These are phyloP conservation scores for Podaxis mareebaensis DNA, from an alignment of 768 basidiomycete genomes.

Conservation along the genomic window DNA sequence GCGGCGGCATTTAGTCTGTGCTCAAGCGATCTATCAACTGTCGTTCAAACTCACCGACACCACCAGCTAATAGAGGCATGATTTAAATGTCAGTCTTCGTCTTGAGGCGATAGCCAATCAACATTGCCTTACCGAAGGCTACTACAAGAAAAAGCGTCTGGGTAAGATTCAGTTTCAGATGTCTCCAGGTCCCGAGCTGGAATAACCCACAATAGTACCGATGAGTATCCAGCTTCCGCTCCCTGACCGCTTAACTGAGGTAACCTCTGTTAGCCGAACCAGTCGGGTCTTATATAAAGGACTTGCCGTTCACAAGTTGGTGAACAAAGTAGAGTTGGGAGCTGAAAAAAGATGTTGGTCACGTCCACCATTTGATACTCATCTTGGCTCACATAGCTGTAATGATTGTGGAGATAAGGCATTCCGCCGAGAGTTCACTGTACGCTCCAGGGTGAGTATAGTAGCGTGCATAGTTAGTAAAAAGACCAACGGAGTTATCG, in stretches of 20 bases:
- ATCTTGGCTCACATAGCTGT: conserved; percentile 38
- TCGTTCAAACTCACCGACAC: conserved; percentile 25
- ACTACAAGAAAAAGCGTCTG: conserved; percentile 28
- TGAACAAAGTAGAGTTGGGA: conserved; percentile 47
- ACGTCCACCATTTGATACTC: background rate
- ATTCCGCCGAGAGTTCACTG: conserved; percentile 37
- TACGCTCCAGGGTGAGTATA: background rate
- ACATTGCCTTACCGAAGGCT: conserved; percentile 28
- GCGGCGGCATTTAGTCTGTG: background rate
- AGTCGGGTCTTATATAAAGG: background rate
- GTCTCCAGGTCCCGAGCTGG: background rate
- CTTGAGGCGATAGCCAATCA: background rate
- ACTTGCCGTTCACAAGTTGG: conserved; percentile 38
- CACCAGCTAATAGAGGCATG: conserved; percentile 24
- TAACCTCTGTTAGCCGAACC: background rate
- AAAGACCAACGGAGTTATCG: conserved; percentile 38
- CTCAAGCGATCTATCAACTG: background rate
- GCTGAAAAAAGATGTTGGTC: conserved; percentile 22
- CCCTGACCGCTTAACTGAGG: conserved; percentile 29
- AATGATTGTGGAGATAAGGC: conserved; percentile 41
- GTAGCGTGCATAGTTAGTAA: conserved; percentile 4
- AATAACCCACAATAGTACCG: conserved; percentile 26
- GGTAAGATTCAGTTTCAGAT: background rate
- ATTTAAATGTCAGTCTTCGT: background rate
- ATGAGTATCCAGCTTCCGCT: conserved; percentile 30